Conservation (phyloP, 164 flowering plant species). For the Akebia trifoliata region DNA sequence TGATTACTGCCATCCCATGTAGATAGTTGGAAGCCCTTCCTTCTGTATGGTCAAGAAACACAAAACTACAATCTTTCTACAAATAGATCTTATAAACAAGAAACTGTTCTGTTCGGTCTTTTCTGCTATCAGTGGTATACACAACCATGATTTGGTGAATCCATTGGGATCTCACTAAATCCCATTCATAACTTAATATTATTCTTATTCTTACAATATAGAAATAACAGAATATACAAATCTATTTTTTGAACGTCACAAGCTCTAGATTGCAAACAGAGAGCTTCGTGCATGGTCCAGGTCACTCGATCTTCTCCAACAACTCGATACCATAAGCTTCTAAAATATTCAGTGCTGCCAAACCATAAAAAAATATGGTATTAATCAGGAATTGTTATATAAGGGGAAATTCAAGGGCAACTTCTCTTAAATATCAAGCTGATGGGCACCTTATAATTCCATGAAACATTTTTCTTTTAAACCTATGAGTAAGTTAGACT, state of each 20-base stretch:
- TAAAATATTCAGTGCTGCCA: conserved; percentile 70
- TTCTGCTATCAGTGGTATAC: background rate
- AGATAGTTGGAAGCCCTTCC: too few relatives aligned
- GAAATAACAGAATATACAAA: background rate
- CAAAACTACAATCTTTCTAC: too few relatives aligned
- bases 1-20: too few relatives aligned
- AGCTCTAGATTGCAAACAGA: too few relatives aligned
- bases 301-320: conserved; percentile 51
- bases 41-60: too few relatives aligned
- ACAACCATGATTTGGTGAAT: background rate
- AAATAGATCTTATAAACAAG: too few relatives aligned
- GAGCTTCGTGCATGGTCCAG: conserved; percentile 7
- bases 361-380: background rate
- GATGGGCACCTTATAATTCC: too few relatives aligned
- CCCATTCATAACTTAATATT: background rate
- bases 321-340: conserved; percentile 68
- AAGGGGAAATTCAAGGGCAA: background rate
- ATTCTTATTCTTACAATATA: background rate
- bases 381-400: background rate
- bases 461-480: too few relatives aligned
- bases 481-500: too few relatives aligned
- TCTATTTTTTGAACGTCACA: background rate
- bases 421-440: too few relatives aligned
- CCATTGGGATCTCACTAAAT: background rate
- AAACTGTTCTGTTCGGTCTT: background rate